These are phyloP conservation scores for Corniculantispora saksenae DNA, from an alignment of 2,329 filamentous ascomycete genomes.

Conservation along the genomic window DNA sequence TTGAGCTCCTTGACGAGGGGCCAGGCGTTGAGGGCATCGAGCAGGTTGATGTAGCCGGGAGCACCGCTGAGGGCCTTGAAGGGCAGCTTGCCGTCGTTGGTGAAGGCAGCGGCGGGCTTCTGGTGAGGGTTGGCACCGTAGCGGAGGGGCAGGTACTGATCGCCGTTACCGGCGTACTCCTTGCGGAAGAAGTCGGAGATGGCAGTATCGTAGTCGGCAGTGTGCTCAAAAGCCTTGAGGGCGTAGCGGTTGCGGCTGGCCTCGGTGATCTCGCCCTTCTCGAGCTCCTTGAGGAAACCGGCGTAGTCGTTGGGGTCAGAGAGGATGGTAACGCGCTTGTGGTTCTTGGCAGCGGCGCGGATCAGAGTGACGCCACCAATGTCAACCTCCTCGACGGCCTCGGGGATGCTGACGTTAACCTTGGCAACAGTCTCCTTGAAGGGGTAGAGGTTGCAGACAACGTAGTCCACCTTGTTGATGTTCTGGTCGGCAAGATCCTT, in stretches of 20 bases:
- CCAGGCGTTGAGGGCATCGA: conserved; percentile 97
- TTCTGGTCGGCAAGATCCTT: conserved; percentile 95
- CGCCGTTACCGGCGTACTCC: conserved; percentile 85
- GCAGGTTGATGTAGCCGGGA: conserved; percentile 95
- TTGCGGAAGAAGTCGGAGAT: conserved; percentile 98
- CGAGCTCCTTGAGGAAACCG: conserved; percentile 88
- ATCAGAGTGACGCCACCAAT: conserved; percentile 97
- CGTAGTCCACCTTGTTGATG: conserved; percentile 92
- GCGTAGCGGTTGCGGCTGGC: conserved; percentile 85
- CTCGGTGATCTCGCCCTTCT: conserved; percentile 82
- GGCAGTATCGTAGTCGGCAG: conserved; percentile 91
- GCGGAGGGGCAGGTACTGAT: conserved; percentile 81
- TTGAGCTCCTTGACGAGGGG: conserved; percentile 95
- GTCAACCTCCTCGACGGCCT: conserved; percentile 98
- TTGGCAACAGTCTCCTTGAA: conserved; percentile 99
- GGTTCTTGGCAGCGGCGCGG: conserved; percentile 96
- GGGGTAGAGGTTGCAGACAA: conserved; percentile 97
- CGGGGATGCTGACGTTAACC: conserved; percentile 92
- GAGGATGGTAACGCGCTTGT: conserved; percentile 90
- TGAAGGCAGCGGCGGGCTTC: conserved; percentile 88
- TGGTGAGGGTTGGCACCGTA: conserved; percentile 98
- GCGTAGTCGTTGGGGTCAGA: conserved; percentile 93
- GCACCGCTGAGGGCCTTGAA: conserved; percentile 91
- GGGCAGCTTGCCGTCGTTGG: conserved; percentile 72
- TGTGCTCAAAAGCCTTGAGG: conserved; percentile 97